Percentiles rank a stretch among this genome's conserved stretches.
phyloP scores from a whole-genome alignment of 2,329 filamentous ascomycete genomes.

The Parastagonospora nodorum region DNA sequence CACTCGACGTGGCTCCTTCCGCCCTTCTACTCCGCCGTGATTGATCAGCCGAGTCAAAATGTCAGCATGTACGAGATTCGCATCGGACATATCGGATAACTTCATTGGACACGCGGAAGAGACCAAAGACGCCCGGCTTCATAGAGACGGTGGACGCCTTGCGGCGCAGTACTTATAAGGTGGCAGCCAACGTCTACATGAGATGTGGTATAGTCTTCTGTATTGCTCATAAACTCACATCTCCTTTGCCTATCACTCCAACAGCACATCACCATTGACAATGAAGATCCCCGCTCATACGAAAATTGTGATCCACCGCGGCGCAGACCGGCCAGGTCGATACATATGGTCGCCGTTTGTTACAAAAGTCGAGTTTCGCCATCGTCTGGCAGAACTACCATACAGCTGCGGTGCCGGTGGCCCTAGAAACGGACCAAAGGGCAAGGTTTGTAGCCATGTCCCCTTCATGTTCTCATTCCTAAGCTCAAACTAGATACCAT shows the following conservation, averaged over 20 bases:
- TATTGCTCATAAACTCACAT: background rate
- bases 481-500: conserved; percentile 55
- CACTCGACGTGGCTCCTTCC: too few species aligned
- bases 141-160: too few species aligned
- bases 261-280: background rate
- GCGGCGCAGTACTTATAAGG: too few species aligned
- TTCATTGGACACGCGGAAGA: too few species aligned
- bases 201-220: too few species aligned
- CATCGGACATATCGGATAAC: too few species aligned
- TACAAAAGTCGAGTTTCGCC: conserved; percentile 65
- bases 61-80: too few species aligned
- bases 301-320: conserved; percentile 56
- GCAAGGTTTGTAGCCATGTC: conserved; percentile 48
- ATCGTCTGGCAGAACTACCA: conserved; percentile 57
- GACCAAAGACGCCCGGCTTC: too few species aligned
- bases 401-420: conserved; percentile 58
- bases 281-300: conserved; percentile 9
- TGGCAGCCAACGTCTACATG: too few species aligned
- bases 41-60: too few species aligned
- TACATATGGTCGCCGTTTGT: conserved; percentile 68
- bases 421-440: conserved; percentile 54
- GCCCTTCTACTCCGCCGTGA: too few species aligned
- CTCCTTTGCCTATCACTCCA: background rate
- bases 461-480: background rate
- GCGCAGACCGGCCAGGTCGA: conserved; percentile 47